These are phyloP conservation scores for Lactarius hatsudake DNA, from an alignment of 768 basidiomycete genomes.

Conservation along the genomic window DNA sequence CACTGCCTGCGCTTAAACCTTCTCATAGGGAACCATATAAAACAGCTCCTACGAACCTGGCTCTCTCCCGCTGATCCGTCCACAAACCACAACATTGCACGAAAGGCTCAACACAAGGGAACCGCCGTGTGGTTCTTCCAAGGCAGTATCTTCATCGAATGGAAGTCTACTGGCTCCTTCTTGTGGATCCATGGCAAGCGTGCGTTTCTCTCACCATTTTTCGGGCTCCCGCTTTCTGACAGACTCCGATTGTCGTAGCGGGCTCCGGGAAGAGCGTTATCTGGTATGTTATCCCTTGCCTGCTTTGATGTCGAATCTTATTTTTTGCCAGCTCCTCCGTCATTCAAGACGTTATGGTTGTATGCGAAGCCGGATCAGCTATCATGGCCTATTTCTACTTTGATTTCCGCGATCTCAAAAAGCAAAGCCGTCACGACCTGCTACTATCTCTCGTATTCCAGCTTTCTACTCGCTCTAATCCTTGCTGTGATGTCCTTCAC, in stretches of 20 bases:
- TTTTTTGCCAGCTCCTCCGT: background rate
- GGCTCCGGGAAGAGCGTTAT: background rate
- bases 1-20: background rate
- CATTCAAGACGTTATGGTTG: background rate
- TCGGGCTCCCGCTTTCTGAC: background rate
- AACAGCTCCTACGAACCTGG: background rate
- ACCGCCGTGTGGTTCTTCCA: background rate
- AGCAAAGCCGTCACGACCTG: background rate
- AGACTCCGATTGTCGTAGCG: background rate
- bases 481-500: background rate
- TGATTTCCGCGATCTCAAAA: background rate
- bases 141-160: background rate
- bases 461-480: background rate
- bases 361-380: background rate
- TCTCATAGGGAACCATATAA: background rate
- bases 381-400: background rate
- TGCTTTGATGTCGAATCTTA: background rate
- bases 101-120: background rate
- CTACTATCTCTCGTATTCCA: background rate
- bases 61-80: background rate
- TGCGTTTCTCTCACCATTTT: background rate
- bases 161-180: background rate
- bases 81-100: background rate
- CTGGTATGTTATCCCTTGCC: background rate
- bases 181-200: background rate